Conservation (phyloP, 768 basidiomycete species). For the Boletus rubescentipes region DNA sequence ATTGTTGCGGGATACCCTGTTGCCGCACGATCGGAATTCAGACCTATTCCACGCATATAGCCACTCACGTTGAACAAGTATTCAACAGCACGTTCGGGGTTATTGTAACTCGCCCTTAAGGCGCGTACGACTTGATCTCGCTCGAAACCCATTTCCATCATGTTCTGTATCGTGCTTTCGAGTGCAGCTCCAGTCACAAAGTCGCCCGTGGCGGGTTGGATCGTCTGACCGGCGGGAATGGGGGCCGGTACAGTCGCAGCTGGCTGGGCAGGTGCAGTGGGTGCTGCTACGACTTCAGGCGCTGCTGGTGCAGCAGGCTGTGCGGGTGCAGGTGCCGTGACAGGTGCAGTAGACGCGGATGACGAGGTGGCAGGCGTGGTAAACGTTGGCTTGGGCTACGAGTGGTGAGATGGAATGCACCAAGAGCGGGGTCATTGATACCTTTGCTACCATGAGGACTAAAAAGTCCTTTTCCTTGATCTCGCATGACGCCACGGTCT, state of each 20-base stretch:
- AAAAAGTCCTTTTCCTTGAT: slow-evolving; percentile 99
- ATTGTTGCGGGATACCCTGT: slow-evolving; percentile 78
- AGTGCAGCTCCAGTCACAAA: slow-evolving; percentile 79
- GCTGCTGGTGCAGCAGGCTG: slow-evolving; percentile 29
- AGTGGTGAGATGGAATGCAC: slow-evolving; percentile 1
- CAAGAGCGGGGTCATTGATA: slow-evolving; percentile 32
- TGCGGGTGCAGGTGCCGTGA: slow-evolving; percentile 15
- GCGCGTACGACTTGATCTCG: slow-evolving; percentile 83
- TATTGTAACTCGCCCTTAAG: slow-evolving; percentile 92
- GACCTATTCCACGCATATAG: background rate
- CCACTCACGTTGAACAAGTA: slow-evolving; percentile 85
- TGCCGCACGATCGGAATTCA: slow-evolving; percentile 9
- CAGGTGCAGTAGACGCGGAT: slow-evolving; percentile 20
- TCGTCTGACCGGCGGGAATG: slow-evolving; percentile 27
- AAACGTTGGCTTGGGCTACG: slow-evolving; percentile 54
- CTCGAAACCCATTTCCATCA: slow-evolving; percentile 94
- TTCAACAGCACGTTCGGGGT: slow-evolving; percentile 97
- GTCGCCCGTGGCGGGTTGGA: slow-evolving; percentile 43
- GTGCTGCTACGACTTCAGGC: slow-evolving; percentile 31
- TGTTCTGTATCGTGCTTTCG: slow-evolving; percentile 74
- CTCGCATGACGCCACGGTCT: slow-evolving; percentile 81
- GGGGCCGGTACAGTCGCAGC: slow-evolving; percentile 32
- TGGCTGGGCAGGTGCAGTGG: slow-evolving; percentile 36
- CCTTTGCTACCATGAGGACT: slow-evolving; percentile 99
- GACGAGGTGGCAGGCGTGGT: slow-evolving; percentile 25